phyloP scores from a whole-genome alignment of 805 yeast species.

The Candida dendrica region DNA sequence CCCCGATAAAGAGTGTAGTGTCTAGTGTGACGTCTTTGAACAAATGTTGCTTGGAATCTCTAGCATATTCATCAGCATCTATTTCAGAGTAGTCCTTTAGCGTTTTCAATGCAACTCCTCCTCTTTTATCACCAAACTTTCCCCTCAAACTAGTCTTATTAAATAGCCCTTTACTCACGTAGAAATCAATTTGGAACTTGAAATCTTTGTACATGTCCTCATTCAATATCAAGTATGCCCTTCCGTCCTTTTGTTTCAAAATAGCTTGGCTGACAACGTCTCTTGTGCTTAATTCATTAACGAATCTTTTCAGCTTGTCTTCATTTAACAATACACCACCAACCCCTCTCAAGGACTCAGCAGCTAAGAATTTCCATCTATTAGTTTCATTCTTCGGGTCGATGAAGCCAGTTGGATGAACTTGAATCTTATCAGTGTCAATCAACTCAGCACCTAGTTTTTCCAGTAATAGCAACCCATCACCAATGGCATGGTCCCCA shows the following conservation, averaged over 20 bases:
- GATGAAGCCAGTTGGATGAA: constrained; percentile 59
- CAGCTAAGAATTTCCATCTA: constrained; percentile 50
- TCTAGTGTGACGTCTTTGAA: constrained; percentile 21
- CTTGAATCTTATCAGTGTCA: constrained; percentile 53
- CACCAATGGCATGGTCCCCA: constrained; percentile 50
- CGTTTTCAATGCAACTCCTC: constrained; percentile 14
- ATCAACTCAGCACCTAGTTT: constrained; percentile 40
- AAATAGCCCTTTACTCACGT: constrained; percentile 31
- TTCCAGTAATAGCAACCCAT: constrained; percentile 45
- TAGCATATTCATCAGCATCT: constrained; percentile 26
- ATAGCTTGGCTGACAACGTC: constrained; percentile 44
- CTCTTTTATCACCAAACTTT: constrained; percentile 19
- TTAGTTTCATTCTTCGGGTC: constrained; percentile 32
- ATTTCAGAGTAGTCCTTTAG: constrained; percentile 14
- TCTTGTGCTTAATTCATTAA: constrained; percentile 47
- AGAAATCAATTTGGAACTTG: constrained; percentile 44
- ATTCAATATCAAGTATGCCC: constrained; percentile 31
- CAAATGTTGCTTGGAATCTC: constrained; percentile 26
- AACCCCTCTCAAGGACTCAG: constrained; percentile 51
- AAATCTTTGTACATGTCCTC: constrained; percentile 38
- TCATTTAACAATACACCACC: constrained; percentile 49
- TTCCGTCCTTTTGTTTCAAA: constrained; percentile 20
- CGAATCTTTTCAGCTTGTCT: constrained; percentile 39
- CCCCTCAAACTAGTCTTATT: constrained; percentile 22
- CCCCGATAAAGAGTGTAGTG: constrained; percentile 36